Evolutionary conservation across 768 basidiomycete genomes (phyloP).

Genomic region (Leucocoprinus sp.): DNA sequence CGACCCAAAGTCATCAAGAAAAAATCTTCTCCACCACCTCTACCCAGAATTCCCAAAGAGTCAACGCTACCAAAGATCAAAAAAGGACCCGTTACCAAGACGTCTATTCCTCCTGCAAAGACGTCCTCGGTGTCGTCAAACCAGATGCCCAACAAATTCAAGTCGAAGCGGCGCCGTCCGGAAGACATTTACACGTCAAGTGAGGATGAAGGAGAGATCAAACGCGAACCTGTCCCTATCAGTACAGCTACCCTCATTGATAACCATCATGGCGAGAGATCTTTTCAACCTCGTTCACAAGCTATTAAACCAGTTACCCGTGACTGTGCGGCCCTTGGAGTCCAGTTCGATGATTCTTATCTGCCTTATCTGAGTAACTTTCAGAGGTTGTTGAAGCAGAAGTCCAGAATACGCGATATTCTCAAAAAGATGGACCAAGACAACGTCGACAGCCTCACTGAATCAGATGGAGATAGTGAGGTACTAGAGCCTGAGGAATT

Average conservation of each 20-base stretch:
- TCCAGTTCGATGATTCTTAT: conserved; percentile 45
- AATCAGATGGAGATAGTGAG: conserved; percentile 48
- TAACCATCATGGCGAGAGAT: conserved; percentile 10
- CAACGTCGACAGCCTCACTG: conserved; percentile 29
- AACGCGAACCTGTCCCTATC: conserved; percentile 1
- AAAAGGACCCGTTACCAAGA: conserved; percentile 7
- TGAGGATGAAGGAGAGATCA: conserved; percentile 43
- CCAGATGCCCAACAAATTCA: conserved; percentile 5
- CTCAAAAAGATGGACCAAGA: conserved; percentile 31
- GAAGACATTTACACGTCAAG: conserved; percentile 64
- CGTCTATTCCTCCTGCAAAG: conserved; percentile 10
- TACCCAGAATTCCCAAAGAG: background rate
- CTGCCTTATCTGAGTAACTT: conserved; percentile 40
- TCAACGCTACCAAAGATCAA: conserved; percentile 13
- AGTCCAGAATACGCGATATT: conserved; percentile 43
- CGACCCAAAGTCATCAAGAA: conserved; percentile 2
- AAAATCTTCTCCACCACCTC: conserved; percentile 1
- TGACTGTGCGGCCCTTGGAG: conserved; percentile 45
- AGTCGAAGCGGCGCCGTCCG: conserved; percentile 36
- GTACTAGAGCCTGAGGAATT: conserved; percentile 48
- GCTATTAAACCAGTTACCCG: conserved; percentile 25
- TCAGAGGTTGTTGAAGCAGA: conserved; percentile 39
- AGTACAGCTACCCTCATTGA: background rate
- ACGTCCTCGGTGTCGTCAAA: conserved; percentile 11
- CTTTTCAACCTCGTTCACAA: conserved; percentile 24